These are phyloP conservation scores for Rhizopogon roseolus DNA, from an alignment of 768 basidiomycete species.

Conservation along the genomic window DNA sequence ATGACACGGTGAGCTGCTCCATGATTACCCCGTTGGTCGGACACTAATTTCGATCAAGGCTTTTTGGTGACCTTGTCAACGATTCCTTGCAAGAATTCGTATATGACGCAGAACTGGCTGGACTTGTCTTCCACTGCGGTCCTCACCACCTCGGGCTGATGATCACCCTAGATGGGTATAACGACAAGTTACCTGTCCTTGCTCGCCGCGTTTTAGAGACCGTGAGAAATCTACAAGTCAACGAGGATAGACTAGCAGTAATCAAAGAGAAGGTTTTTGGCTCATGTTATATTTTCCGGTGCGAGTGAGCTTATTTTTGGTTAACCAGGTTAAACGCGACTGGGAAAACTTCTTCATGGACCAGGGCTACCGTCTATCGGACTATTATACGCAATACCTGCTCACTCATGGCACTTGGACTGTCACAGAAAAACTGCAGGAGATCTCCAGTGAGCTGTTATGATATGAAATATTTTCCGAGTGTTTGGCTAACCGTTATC, in stretches of 20 bases:
- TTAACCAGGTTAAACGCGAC: conserved; percentile 58
- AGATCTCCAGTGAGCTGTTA: conserved; percentile 60
- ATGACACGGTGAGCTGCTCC: conserved; percentile 54
- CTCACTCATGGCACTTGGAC: conserved; percentile 73
- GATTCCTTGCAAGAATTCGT: conserved; percentile 88
- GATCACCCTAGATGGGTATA: conserved; percentile 77
- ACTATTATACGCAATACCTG: conserved; percentile 70
- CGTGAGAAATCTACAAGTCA: conserved; percentile 57
- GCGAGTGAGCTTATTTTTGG: neutral
- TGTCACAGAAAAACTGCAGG: conserved; percentile 67
- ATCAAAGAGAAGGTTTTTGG: conserved; percentile 74
- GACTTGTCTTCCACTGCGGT: conserved; percentile 68
- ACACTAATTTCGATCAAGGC: conserved; percentile 32
- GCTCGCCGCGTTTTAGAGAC: conserved; percentile 67
- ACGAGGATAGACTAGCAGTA: conserved; percentile 69
- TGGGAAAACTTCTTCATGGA: conserved; percentile 87
- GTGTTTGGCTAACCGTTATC: neutral
- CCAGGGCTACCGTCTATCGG: conserved; percentile 76
- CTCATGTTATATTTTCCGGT: neutral
- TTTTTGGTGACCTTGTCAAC: conserved; percentile 81
- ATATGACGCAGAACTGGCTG: conserved; percentile 91
- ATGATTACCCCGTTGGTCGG: neutral
- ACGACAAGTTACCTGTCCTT: conserved; percentile 82
- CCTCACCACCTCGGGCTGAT: conserved; percentile 61
- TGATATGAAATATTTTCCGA: neutral